These are phyloP conservation scores for Handroanthus guayacan DNA, from an alignment of 257 asterid genomes.

Conservation along the genomic window DNA sequence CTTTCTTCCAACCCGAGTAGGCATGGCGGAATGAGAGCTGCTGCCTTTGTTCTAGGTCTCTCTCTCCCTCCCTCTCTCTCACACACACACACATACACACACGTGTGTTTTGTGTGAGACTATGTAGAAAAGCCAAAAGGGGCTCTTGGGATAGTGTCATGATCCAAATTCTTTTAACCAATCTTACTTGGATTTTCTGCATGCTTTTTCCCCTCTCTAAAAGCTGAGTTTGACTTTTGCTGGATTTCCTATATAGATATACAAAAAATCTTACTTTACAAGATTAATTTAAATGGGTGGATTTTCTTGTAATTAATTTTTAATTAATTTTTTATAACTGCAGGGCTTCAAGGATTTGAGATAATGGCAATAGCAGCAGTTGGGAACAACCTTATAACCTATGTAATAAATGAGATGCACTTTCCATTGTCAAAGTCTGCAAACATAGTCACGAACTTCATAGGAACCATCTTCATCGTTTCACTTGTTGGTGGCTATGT, in stretches of 20 bases:
- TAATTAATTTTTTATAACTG: neutral
- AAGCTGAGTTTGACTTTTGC: neutral
- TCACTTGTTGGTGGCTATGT: constrained; percentile 90
- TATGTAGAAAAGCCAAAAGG: neutral
- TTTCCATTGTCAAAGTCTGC: constrained; percentile 82
- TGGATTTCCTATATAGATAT: no score
- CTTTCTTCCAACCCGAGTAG: constrained; percentile 63
- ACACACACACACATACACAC: neutral
- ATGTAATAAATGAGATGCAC: constrained; percentile 92
- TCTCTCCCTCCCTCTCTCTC: constrained; percentile 30
- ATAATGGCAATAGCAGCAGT: constrained; percentile 98
- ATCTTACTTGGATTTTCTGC: neutral
- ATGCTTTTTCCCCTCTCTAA: neutral
- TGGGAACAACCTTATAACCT: constrained; percentile 92
- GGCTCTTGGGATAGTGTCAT: neutral
- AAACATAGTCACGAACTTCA: constrained; percentile 85
- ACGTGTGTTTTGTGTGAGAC: neutral
- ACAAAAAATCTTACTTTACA: no score
- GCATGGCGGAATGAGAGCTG: constrained; percentile 91
- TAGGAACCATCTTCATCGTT: constrained; percentile 83
- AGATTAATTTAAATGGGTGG: neutral
- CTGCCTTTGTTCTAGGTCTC: constrained; percentile 81
- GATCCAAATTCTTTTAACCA: neutral
- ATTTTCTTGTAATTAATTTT: neutral
- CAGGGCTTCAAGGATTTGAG: constrained; percentile 96